Conservation (phyloP, 108 stramenopile genomes). For the Nitzschia sp. region DNA sequence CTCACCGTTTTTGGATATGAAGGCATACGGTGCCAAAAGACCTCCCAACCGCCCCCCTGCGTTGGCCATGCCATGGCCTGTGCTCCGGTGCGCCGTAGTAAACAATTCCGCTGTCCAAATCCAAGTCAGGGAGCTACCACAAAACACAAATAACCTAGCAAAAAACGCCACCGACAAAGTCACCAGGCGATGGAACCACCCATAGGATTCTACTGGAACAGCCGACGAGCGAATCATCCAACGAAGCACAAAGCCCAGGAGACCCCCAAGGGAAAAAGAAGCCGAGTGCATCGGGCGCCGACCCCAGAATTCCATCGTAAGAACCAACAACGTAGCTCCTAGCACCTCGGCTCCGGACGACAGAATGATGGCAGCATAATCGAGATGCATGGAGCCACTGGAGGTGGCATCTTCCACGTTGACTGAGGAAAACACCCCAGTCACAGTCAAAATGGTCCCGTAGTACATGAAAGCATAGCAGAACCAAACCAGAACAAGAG, state of each 20-base stretch:
- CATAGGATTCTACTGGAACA: constrained; percentile 38
- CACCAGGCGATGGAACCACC: constrained; percentile 43
- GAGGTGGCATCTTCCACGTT: constrained; percentile 9
- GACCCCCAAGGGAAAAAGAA: constrained; percentile 46
- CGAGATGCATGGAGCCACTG: constrained; percentile 27
- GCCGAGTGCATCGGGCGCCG: constrained; percentile 41
- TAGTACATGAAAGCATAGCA: constrained; percentile 43
- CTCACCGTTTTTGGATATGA: not conserved
- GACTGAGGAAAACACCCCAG: constrained; percentile 35
- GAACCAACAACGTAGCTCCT: constrained; percentile 38
- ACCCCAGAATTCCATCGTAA: constrained; percentile 52
- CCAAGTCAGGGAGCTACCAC: constrained; percentile 47
- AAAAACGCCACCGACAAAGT: constrained; percentile 37
- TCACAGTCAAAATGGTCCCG: constrained; percentile 37
- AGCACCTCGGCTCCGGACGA: constrained; percentile 47
- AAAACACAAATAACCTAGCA: constrained; percentile 45
- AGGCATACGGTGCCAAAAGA: constrained; percentile 36
- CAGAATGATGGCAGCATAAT: constrained; percentile 60
- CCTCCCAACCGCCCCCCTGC: constrained; percentile 61
- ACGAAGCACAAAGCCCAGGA: constrained; percentile 30
- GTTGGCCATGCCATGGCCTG: constrained; percentile 70
- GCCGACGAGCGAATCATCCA: constrained; percentile 38
- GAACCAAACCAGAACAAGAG: constrained; percentile 36
- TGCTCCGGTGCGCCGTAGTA: constrained; percentile 63
- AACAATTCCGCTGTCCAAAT: constrained; percentile 61